Conservation (phyloP, 306 rosid genomes). For the Erythrophleum fordii region DNA sequence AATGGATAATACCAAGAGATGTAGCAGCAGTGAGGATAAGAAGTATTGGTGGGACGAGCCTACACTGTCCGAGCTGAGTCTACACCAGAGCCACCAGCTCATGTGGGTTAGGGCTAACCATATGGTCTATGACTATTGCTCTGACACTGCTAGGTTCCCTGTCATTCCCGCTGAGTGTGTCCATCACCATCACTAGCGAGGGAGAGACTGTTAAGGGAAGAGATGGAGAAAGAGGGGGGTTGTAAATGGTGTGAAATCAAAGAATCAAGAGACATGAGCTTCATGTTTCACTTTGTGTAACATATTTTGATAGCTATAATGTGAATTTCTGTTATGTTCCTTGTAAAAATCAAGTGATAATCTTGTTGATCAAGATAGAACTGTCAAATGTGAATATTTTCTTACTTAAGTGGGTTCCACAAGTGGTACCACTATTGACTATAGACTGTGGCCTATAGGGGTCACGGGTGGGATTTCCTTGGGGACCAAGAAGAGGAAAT, state of each 20-base stretch:
- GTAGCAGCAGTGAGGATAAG: constrained; percentile 59
- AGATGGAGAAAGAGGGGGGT: background rate
- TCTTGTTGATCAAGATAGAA: background rate
- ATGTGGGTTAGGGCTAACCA: constrained; percentile 89
- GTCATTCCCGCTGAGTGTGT: constrained; percentile 71
- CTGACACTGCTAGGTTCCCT: constrained; percentile 73
- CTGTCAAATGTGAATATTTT: background rate
- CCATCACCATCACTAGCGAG: constrained; percentile 64
- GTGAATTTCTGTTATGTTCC: constrained; percentile 5
- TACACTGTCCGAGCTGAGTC: constrained; percentile 54
- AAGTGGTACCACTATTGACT: background rate
- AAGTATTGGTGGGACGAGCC: constrained; percentile 96
- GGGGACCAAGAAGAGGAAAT: too few relatives aligned
- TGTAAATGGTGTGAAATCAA: background rate
- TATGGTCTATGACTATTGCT: constrained; percentile 87
- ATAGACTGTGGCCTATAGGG: too few relatives aligned
- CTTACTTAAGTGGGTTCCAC: background rate
- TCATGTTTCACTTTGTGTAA: constrained; percentile 39
- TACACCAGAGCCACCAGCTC: constrained; percentile 90
- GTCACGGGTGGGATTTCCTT: too few relatives aligned
- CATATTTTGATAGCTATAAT: constrained; percentile 14
- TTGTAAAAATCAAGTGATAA: background rate
- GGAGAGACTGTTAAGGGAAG: background rate
- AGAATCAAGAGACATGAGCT: constrained; percentile 42
- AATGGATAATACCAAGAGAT: constrained; percentile 52